A percentile compares a stretch with the other conserved stretches of the same genome.
Evolutionary conservation across 305 asterid species (phyloP).

Genomic region (Vinca major): DNA sequence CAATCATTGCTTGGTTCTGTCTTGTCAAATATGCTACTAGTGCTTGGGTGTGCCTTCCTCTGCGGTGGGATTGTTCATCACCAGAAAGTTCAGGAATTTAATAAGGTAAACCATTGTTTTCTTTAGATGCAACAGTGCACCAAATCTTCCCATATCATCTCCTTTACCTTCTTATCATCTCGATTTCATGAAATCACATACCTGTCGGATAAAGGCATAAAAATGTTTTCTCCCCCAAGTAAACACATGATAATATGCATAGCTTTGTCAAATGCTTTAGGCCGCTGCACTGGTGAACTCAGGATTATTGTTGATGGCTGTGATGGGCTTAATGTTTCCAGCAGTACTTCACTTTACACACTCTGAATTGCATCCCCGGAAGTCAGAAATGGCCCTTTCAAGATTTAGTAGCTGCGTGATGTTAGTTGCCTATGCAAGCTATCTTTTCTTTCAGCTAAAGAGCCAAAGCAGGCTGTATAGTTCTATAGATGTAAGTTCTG

Average conservation of each 20-base stretch:
- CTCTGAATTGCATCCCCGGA: constrained; percentile 76
- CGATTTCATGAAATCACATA: background rate
- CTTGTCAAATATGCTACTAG: constrained; percentile 93
- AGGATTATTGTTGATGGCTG: constrained; percentile 94
- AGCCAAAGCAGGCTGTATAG: constrained; percentile 48
- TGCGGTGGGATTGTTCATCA: constrained; percentile 81
- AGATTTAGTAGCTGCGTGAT: constrained; percentile 94
- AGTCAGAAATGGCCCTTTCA: constrained; percentile 88
- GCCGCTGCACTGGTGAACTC: constrained; percentile 81
- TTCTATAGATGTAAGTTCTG: constrained; percentile 41
- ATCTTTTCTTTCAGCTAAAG: constrained; percentile 92
- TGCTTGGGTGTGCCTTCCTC: constrained; percentile 96
- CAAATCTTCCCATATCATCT: background rate
- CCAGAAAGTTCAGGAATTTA: constrained; percentile 68
- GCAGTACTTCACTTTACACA: constrained; percentile 94
- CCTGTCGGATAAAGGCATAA: background rate
- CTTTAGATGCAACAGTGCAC: background rate
- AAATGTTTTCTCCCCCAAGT: constrained; percentile 8
- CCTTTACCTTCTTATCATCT: constrained; percentile 12
- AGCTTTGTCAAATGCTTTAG: constrained; percentile 38
- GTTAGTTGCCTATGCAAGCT: constrained; percentile 91
- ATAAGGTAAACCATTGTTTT: constrained; percentile 41
- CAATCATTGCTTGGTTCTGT: constrained; percentile 90
- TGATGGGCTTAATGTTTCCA: constrained; percentile 89
- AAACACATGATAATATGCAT: constrained; percentile 19